Evolutionary conservation across 495 filamentous ascomycete species (phyloP).

Genomic region (Hypomontagnella submonticulosa): DNA sequence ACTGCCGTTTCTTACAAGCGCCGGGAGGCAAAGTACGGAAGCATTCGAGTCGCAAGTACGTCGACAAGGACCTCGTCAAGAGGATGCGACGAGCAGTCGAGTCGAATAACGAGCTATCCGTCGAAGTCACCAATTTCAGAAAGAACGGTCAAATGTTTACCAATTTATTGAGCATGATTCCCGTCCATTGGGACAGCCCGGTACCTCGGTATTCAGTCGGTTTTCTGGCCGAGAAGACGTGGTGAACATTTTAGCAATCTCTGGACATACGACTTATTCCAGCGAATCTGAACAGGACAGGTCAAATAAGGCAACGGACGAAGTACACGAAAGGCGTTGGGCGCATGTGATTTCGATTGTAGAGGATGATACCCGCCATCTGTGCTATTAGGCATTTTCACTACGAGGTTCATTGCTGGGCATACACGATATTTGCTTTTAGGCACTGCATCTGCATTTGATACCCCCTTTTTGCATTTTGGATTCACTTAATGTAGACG

Average conservation of each 20-base stretch:
- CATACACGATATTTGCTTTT: slow-evolving; percentile 39
- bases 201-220: slow-evolving; percentile 54
- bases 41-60: slow-evolving; percentile 47
- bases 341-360: slow-evolving; percentile 7
- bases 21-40: slow-evolving; percentile 49
- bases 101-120: slow-evolving; percentile 52
- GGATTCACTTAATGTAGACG: slow-evolving; percentile 8
- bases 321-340: slow-evolving; percentile 12
- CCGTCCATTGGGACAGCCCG: slow-evolving; percentile 49
- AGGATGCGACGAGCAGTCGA: slow-evolving; percentile 56
- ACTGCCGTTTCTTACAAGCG: slow-evolving; percentile 66
- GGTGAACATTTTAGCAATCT: slow-evolving; percentile 3
- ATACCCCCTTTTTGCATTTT: slow-evolving; percentile 40
- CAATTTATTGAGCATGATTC: slow-evolving; percentile 62
- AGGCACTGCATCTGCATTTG: slow-evolving; percentile 42
- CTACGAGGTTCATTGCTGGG: slow-evolving; percentile 9
- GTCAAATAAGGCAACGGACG: neutral
- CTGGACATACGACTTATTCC: no score
- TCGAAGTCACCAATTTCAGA: slow-evolving; percentile 62
- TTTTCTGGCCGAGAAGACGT: slow-evolving; percentile 53
- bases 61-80: slow-evolving; percentile 51
- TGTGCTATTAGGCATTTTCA: slow-evolving; percentile 30
- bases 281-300: neutral
- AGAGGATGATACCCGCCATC: slow-evolving; percentile 31
- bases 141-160: slow-evolving; percentile 58